A percentile compares a stretch with the other conserved stretches of the same genome.
phyloP scores from a whole-genome alignment of 2,329 filamentous ascomycete genomes.

The Fusarium verrucosum region DNA sequence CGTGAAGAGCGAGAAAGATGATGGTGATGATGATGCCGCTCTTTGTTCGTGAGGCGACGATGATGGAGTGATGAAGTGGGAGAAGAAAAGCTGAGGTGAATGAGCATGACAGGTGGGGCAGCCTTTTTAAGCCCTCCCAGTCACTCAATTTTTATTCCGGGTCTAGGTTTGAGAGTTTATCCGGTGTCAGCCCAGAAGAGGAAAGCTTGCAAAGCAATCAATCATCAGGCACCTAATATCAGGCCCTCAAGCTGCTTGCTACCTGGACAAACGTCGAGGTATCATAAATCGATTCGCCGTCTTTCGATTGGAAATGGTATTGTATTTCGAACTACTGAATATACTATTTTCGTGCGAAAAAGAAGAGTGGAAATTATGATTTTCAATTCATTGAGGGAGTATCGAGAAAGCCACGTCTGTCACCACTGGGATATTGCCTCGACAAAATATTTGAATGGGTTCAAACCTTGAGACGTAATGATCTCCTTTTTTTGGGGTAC shows the following conservation, averaged over 20 bases:
- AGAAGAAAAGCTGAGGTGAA: conserved; percentile 23
- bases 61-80: conserved; percentile 26
- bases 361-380: no score
- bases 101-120: conserved; percentile 35
- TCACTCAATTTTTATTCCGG: conserved; percentile 1
- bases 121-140: conserved; percentile 26
- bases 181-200: conserved; percentile 5
- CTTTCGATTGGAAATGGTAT: no score
- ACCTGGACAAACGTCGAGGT: no score
- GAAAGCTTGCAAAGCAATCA: no score
- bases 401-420: no score
- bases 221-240: neutral
- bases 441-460: no score
- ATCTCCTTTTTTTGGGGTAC: neutral
- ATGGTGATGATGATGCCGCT: conserved; percentile 14
- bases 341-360: no score
- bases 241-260: neutral
- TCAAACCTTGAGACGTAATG: neutral
- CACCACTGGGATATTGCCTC: no score
- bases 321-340: no score
- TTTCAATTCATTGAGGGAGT: no score
- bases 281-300: no score
- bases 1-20: conserved; percentile 14
- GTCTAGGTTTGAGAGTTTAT: conserved; percentile 17
- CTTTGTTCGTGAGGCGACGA: conserved; percentile 33